Base-by-base conservation (phyloP, 139 green algal species). In the Chlamydomonas incerta region DNA sequence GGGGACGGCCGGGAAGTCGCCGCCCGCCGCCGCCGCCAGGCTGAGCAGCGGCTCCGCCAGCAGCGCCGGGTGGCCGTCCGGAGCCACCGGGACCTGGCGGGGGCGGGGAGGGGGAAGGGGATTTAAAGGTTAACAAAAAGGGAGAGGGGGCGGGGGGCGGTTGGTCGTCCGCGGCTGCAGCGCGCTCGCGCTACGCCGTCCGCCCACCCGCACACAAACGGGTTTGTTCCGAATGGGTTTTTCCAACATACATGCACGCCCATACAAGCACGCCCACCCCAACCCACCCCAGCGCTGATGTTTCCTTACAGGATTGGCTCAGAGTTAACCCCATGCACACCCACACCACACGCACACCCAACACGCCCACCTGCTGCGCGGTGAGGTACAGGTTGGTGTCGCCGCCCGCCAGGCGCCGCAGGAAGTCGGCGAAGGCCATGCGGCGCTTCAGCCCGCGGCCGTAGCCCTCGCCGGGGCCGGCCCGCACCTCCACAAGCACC, bases 361-460 rank as follows among this genome's bases (percentile, higher is more conserved):
- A 11, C 17, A 33, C 62, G 62, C 62, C 28, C 17, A 91, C 91
- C 88, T 93, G 66, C 77, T 97, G 95, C n/a, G 94, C 93, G 2
- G 93, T 94, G 26, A 98, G 80, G 91, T 98, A 98, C 0, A 96
- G 73, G 2, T 35, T 87, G 34, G 81, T 83, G 71, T 97, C 89
- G 1, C 93, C 94, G 3, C 81, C 69, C 26, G 71, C 65, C 66
- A 93, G 29, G 20, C 69, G 60, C 29, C 72, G 28, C 52, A 97
- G 55, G 8, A 96, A 92, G 5, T 94, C 69, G 4, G 73, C 41
- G 33, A 98, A 93, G 15, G 58, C 76, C 94, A 97, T 96, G 20
- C 37, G 15, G 37, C 82, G 29, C 73, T 91, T 94, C 52, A 69
- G 29, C 17, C 95, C 95, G 24, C 90, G 74, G 35, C 95, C 95